Percentiles rank a stretch among this genome's conserved stretches.
phyloP scores from a whole-genome alignment of 1,284 basidiomycete genomes.

The Marasmius sp. region DNA sequence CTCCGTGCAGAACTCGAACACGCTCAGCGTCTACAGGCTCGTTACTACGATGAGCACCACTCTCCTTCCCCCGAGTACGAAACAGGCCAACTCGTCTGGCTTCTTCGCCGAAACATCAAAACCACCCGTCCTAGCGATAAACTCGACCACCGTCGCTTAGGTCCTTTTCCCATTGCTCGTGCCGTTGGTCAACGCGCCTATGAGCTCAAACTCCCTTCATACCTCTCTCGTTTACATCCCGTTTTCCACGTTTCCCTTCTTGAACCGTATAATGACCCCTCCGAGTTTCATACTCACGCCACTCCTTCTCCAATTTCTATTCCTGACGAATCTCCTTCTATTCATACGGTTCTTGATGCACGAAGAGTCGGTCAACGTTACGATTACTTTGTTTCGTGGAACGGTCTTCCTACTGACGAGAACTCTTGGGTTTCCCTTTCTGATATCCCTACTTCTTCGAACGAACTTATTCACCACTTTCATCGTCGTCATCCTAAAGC shows the following conservation, averaged over 20 bases:
- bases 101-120: not conserved
- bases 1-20: constrained; percentile 24
- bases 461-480: not conserved
- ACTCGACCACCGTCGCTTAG: not conserved
- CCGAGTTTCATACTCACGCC: not conserved
- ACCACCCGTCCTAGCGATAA: not conserved
- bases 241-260: not conserved
- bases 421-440: not conserved
- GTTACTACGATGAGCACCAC: constrained; percentile 21
- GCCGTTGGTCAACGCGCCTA: not conserved
- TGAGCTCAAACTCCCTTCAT: not conserved
- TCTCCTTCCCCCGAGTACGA: not conserved
- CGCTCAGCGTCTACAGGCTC: constrained; percentile 24
- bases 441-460: not conserved
- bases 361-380: not conserved
- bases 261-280: not conserved
- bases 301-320: not conserved
- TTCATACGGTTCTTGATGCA: not conserved
- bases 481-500: not conserved
- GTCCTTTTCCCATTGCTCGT: not conserved
- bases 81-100: not conserved
- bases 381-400: not conserved
- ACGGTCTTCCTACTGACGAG: not conserved
- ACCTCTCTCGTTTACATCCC: not conserved
- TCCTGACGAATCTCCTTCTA: not conserved